Conservation (phyloP, 805 yeast species). For the Myxozyma kluyveri region DNA sequence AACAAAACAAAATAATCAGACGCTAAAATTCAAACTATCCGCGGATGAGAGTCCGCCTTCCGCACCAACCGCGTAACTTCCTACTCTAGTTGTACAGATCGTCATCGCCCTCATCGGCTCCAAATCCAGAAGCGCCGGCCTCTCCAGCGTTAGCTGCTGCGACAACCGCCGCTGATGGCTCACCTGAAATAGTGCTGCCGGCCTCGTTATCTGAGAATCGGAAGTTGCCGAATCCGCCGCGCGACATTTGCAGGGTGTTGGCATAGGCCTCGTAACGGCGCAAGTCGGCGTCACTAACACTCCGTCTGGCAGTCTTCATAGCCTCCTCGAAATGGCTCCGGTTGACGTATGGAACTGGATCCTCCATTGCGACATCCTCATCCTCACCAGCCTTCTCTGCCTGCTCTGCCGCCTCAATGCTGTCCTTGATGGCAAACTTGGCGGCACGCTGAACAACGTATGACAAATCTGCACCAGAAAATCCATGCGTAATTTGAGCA, state of each 20-base stretch:
- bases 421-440: slow-evolving; percentile 96
- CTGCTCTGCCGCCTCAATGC: slow-evolving; percentile 73
- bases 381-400: slow-evolving; percentile 46
- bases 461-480: slow-evolving; percentile 98
- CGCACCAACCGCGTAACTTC: too few relatives aligned
- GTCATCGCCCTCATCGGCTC: slow-evolving; percentile 54
- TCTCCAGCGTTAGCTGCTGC: slow-evolving; percentile 32
- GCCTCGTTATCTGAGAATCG: slow-evolving; percentile 59
- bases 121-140: slow-evolving; percentile 41
- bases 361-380: slow-evolving; percentile 66
- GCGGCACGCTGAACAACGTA: slow-evolving; percentile 99
- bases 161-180: slow-evolving; percentile 34
- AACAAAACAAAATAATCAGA: too few relatives aligned
- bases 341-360: slow-evolving; percentile 93
- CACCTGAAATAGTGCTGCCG: slow-evolving; percentile 14
- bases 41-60: too few relatives aligned
- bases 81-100: slow-evolving; percentile 66
- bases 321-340: slow-evolving; percentile 97
- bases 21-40: too few relatives aligned
- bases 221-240: slow-evolving; percentile 92
- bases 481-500: slow-evolving; percentile 93
- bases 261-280: slow-evolving; percentile 96
- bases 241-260: slow-evolving; percentile 90
- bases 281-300: slow-evolving; percentile 94
- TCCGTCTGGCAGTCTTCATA: slow-evolving; percentile 98